Percentiles rank a stretch among this genome's conserved stretches.
phyloP scores from a whole-genome alignment of 176 grass and related monocot genomes.

The Leersia perrieri region DNA sequence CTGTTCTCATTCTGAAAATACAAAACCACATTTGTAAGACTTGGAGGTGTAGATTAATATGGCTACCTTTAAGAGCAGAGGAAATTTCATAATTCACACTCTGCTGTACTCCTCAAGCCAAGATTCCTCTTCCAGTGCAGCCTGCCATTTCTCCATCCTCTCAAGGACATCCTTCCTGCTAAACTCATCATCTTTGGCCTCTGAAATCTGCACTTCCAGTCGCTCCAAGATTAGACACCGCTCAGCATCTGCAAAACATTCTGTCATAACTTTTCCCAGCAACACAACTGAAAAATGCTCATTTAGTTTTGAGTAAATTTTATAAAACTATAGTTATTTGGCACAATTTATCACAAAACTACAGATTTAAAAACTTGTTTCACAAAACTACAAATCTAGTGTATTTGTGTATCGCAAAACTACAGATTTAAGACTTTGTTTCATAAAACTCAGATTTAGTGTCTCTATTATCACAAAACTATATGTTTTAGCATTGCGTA shows the following conservation, averaged over 20 bases:
- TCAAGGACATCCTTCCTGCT: constrained; percentile 79
- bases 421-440: too few species aligned
- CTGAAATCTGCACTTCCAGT: constrained; percentile 66
- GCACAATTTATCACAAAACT: too few species aligned
- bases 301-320: too few species aligned
- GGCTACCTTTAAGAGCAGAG: not conserved
- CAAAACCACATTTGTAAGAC: not conserved
- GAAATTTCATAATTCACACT: constrained; percentile 15
- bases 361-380: too few species aligned
- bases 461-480: too few species aligned
- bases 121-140: constrained; percentile 64
- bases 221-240: constrained; percentile 53
- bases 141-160: constrained; percentile 63
- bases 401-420: too few species aligned
- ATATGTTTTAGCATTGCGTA: too few species aligned
- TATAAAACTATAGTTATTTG: too few species aligned
- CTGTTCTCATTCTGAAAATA: constrained; percentile 61
- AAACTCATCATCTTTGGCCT: constrained; percentile 65
- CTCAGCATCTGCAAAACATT: constrained; percentile 38
- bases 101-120: constrained; percentile 89
- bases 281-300: too few species aligned
- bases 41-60: not conserved
- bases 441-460: too few species aligned
- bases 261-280: not conserved
- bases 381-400: too few species aligned